Conservation (phyloP, 176 grass and related monocot genomes). For the Oryza brachyantha region DNA sequence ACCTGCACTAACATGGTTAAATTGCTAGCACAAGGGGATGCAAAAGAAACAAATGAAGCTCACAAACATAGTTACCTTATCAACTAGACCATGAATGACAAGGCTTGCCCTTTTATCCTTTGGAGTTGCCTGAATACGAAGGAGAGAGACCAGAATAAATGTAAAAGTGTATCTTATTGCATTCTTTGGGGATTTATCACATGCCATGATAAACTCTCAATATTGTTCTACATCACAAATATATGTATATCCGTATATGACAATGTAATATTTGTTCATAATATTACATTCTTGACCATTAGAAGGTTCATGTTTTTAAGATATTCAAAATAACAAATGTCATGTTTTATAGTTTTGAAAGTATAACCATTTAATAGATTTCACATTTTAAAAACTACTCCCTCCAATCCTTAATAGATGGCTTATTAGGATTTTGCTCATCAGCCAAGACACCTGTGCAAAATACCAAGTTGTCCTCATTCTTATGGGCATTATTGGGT, state of each 20-base stretch:
- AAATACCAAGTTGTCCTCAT: too few species aligned
- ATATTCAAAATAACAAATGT: neutral
- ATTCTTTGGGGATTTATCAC: neutral
- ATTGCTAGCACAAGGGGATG: constrained; percentile 11
- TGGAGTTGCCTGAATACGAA: constrained; percentile 68
- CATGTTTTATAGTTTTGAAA: neutral
- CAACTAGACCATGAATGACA: constrained; percentile 92
- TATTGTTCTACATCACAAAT: neutral
- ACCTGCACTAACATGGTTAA: constrained; percentile 53
- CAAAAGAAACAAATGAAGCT: constrained; percentile 32
- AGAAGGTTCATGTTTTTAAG: neutral
- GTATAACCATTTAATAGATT: neutral
- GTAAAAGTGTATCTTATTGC: neutral
- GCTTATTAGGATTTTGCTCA: too few species aligned
- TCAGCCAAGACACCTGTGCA: too few species aligned
- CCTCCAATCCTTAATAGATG: neutral
- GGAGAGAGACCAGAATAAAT: constrained; percentile 3
- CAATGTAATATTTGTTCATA: neutral
- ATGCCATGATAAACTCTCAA: neutral
- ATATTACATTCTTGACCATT: neutral
- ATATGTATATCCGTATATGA: neutral
- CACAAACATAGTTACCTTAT: constrained; percentile 61
- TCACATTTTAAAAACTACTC: neutral
- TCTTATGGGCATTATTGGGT: too few species aligned
- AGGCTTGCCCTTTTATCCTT: constrained; percentile 96